phyloP scores from a whole-genome alignment of 768 basidiomycete species.

The Phylloporus arenicola region DNA sequence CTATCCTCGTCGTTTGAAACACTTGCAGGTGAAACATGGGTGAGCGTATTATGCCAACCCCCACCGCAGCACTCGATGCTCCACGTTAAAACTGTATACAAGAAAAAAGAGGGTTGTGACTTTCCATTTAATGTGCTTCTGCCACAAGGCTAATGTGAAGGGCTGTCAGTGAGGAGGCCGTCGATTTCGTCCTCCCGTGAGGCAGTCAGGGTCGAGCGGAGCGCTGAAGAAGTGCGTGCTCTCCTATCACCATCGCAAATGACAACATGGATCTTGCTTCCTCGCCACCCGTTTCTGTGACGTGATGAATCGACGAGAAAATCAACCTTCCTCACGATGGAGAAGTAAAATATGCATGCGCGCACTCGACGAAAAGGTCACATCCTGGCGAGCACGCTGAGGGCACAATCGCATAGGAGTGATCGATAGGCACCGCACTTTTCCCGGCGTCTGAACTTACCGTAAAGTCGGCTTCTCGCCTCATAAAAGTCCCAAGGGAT shows the following conservation, averaged over 20 bases:
- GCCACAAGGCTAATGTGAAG: slow-evolving; percentile 15
- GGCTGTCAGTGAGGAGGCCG: slow-evolving; percentile 1
- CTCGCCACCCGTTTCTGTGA: not conserved
- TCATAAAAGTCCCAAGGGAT: slow-evolving; percentile 5
- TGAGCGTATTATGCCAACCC: not conserved
- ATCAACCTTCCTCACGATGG: not conserved
- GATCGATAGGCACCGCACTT: slow-evolving; percentile 3
- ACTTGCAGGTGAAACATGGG: not conserved
- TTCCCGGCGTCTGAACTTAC: slow-evolving; percentile 2
- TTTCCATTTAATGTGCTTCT: slow-evolving; percentile 5
- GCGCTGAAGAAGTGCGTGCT: not conserved
- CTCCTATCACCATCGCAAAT: not conserved
- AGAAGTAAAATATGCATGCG: not conserved
- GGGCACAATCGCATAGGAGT: not conserved
- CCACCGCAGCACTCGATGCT: not conserved
- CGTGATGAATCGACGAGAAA: slow-evolving; percentile 1
- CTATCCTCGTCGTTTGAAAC: not conserved
- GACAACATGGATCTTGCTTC: slow-evolving; percentile 4
- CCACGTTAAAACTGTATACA: not conserved
- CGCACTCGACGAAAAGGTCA: not conserved
- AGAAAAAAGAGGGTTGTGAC: slow-evolving; percentile 5
- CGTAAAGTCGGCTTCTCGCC: slow-evolving; percentile 2
- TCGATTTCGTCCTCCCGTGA: not conserved
- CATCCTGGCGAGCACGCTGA: not conserved
- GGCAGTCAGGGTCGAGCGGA: slow-evolving; percentile 13